Evolutionary conservation across 305 asterid species (phyloP).

Genomic region (Fraxinus xanthoxyloides): DNA sequence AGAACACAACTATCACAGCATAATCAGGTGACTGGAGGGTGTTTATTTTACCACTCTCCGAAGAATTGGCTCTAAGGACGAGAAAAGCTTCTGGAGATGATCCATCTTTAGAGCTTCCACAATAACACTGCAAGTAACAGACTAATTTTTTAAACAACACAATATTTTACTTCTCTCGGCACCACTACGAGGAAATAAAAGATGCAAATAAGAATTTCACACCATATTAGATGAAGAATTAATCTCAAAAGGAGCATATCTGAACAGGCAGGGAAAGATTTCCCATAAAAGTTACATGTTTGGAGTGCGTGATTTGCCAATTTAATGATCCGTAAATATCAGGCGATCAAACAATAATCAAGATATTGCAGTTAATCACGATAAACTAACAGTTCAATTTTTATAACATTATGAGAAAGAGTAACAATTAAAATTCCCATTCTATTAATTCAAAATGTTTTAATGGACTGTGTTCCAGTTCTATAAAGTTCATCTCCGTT

Average conservation of each 20-base stretch:
- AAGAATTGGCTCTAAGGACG: conserved; percentile 91
- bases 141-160: neutral
- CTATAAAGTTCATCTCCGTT: neutral
- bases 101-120: conserved; percentile 96
- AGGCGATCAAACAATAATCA: neutral
- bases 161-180: neutral
- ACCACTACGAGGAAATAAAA: neutral
- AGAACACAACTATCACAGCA: neutral
- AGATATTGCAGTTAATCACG: neutral
- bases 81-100: conserved; percentile 93
- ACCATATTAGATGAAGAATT: neutral
- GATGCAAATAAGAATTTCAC: neutral
- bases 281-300: neutral
- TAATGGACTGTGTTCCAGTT: neutral
- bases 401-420: neutral
- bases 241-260: neutral
- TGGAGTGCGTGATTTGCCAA: neutral
- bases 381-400: neutral
- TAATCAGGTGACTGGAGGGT: neutral
- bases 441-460: neutral
- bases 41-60: conserved; percentile 84
- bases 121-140: conserved; percentile 66
- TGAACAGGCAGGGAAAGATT: neutral
- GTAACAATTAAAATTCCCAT: neutral
- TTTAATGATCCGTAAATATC: neutral